Conservation (phyloP, 352 stramenopile species). For the Phytophthora pinifolia region DNA sequence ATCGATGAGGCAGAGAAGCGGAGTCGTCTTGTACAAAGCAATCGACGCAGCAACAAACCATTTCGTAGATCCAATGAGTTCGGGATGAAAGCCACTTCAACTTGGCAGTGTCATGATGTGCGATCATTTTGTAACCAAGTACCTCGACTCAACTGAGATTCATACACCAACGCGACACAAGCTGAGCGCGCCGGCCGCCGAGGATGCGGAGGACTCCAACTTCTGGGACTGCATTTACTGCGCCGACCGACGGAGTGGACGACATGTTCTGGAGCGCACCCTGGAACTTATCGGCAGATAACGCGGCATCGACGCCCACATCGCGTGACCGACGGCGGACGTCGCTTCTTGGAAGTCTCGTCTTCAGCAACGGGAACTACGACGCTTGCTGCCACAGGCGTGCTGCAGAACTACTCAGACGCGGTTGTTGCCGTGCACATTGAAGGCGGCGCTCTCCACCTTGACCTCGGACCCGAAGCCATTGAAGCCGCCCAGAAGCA, state of each 20-base stretch:
- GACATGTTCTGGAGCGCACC: constrained; percentile 70
- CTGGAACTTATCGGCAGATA: constrained; percentile 39
- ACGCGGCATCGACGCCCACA: constrained; percentile 35
- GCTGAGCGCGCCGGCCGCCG: constrained; percentile 15
- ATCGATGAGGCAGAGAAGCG: neutral
- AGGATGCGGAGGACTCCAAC: constrained; percentile 29
- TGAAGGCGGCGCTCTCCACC: constrained; percentile 58
- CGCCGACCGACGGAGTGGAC: constrained; percentile 42
- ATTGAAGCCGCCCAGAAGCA: constrained; percentile 44
- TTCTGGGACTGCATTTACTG: constrained; percentile 56
- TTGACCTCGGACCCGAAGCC: constrained; percentile 73
- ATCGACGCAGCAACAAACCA: constrained; percentile 2
- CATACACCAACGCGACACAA: too few relatives aligned
- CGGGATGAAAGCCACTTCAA: constrained; percentile 11
- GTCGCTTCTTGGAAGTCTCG: constrained; percentile 27
- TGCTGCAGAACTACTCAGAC: constrained; percentile 50
- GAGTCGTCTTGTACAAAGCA: constrained; percentile 4
- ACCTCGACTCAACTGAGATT: too few relatives aligned
- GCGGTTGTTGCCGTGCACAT: constrained; percentile 57
- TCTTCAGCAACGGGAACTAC: constrained; percentile 90
- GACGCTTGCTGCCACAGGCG: constrained; percentile 83
- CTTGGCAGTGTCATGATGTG: constrained; percentile 18
- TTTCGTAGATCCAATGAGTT: constrained; percentile 1
- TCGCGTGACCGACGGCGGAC: constrained; percentile 44
- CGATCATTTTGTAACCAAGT: too few relatives aligned